Conservation (phyloP, 2,329 filamentous ascomycete species). For the Cercospora zeae-maydis region DNA sequence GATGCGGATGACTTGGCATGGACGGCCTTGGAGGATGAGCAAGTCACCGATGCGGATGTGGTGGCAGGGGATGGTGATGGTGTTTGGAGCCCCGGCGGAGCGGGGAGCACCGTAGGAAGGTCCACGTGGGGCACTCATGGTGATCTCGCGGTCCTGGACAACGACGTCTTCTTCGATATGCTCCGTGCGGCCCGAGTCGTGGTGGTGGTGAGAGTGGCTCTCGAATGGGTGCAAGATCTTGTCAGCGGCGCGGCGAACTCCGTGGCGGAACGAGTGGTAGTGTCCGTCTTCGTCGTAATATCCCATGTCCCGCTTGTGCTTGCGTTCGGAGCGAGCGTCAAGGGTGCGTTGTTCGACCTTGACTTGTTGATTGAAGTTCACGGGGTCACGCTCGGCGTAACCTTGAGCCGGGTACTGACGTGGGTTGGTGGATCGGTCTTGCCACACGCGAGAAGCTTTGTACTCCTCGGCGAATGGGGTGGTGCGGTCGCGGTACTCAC, state of each 20-base stretch:
- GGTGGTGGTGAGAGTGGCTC: slow-evolving; percentile 46
- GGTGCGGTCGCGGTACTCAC: slow-evolving; percentile 43
- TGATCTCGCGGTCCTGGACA: slow-evolving; percentile 48
- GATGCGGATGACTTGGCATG: slow-evolving; percentile 99
- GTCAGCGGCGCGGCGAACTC: slow-evolving; percentile 64
- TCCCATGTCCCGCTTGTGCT: slow-evolving; percentile 63
- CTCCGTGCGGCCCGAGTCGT: slow-evolving; percentile 32
- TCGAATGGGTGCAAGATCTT: slow-evolving; percentile 62
- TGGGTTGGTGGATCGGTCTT: slow-evolving; percentile 41
- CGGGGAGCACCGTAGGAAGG: slow-evolving; percentile 26
- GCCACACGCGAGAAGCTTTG: slow-evolving; percentile 36
- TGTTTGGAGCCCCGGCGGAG: slow-evolving; percentile 57
- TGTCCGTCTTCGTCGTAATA: slow-evolving; percentile 77
- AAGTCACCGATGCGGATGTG: slow-evolving; percentile 99
- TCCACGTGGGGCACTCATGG: slow-evolving; percentile 39
- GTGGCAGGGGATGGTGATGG: slow-evolving; percentile 97
- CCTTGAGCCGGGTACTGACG: slow-evolving; percentile 36
- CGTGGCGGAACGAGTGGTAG: slow-evolving; percentile 71
- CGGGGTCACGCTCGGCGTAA: slow-evolving; percentile 39
- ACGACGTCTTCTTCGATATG: slow-evolving; percentile 45
- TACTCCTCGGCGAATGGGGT: slow-evolving; percentile 41
- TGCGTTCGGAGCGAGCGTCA: slow-evolving; percentile 40
- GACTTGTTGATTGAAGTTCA: slow-evolving; percentile 44
- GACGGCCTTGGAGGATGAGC: slow-evolving; percentile 96
- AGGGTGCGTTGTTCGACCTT: slow-evolving; percentile 52